Conservation (phyloP, 129 eudicot species). For the Escallonia herrerae region DNA sequence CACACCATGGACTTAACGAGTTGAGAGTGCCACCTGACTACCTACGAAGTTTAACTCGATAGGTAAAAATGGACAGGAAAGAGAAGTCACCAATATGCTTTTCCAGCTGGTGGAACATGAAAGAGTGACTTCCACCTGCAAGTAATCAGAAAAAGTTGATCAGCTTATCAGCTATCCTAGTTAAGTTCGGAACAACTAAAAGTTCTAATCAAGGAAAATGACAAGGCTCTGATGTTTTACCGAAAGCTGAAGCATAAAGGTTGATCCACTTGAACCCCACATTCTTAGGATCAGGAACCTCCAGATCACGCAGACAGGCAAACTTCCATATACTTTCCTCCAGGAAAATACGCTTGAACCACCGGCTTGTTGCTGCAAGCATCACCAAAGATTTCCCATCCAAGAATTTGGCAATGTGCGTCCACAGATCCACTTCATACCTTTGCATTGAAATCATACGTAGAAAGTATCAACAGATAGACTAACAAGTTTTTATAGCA, state of each 20-base stretch:
- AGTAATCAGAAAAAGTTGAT: constrained; percentile 7
- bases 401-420: constrained; percentile 81
- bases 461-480: constrained; percentile 10
- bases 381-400: constrained; percentile 81
- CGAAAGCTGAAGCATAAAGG: constrained; percentile 64
- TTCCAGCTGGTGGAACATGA: constrained; percentile 76
- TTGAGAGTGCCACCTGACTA: too few relatives aligned
- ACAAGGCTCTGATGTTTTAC: constrained; percentile 33
- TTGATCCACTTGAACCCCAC: constrained; percentile 62
- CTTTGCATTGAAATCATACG: constrained; percentile 26
- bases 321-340: constrained; percentile 79
- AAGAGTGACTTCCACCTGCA: constrained; percentile 91
- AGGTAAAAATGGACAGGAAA: constrained; percentile 6
- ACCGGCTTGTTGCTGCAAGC: constrained; percentile 70
- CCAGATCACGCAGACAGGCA: constrained; percentile 86
- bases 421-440: constrained; percentile 82
- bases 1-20: too few relatives aligned
- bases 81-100: constrained; percentile 72
- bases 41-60: too few relatives aligned
- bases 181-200: constrained; percentile 1
- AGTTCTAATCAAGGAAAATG: constrained; percentile 8
- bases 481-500: neutral
- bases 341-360: constrained; percentile 57
- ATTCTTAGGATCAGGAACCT: constrained; percentile 73
- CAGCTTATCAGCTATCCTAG: neutral